phyloP scores from a whole-genome alignment of 345 rosid genomes.

The Heritiera littoralis region DNA sequence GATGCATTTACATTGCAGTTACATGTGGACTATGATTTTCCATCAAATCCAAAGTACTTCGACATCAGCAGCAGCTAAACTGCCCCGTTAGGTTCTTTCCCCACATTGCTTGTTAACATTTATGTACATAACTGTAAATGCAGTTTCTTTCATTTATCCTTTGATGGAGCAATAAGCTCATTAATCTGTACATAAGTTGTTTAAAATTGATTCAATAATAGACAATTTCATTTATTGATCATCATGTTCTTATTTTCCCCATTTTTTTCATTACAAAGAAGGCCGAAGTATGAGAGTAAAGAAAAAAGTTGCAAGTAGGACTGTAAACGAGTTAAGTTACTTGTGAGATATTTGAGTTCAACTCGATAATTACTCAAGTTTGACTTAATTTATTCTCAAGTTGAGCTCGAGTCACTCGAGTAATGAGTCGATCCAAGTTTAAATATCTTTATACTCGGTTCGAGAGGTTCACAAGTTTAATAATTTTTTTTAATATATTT shows the following conservation, averaged over 20 bases:
- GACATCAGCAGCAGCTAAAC: constrained; percentile 43
- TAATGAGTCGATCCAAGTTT: too few species aligned
- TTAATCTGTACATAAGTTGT: constrained; percentile 19
- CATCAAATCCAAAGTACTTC: constrained; percentile 53
- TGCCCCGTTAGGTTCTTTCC: constrained; percentile 3
- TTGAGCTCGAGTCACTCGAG: too few species aligned
- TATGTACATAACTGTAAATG: constrained; percentile 33
- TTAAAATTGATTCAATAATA: constrained; percentile 10
- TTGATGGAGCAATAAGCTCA: not conserved
- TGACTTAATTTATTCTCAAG: too few species aligned
- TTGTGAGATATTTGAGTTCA: too few species aligned
- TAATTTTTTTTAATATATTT: too few species aligned
- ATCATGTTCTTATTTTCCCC: not conserved
- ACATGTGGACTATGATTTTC: constrained; percentile 54
- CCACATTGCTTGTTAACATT: not conserved
- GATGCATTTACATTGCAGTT: constrained; percentile 33
- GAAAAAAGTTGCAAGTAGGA: too few species aligned
- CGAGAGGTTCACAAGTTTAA: too few species aligned
- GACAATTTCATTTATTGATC: constrained; percentile 20
- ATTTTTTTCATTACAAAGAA: too few species aligned
- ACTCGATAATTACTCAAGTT: too few species aligned
- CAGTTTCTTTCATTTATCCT: constrained; percentile 12
- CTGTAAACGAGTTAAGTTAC: too few species aligned
- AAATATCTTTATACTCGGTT: too few species aligned
- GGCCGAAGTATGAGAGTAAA: too few species aligned